Base-by-base conservation (phyloP, 495 filamentous ascomycete genomes). In the Neurospora sp. region DNA sequence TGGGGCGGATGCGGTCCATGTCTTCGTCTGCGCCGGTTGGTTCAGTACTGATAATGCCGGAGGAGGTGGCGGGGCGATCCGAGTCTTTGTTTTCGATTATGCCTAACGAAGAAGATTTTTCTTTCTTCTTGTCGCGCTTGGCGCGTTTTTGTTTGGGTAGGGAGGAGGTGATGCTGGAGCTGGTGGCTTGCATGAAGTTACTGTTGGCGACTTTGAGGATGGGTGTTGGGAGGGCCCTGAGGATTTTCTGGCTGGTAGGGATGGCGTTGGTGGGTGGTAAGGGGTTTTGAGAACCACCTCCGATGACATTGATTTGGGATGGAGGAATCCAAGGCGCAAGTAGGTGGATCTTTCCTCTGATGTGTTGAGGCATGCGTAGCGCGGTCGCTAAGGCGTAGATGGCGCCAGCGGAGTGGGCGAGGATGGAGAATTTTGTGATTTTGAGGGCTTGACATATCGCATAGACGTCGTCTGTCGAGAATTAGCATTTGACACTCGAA, bases 291-390 rank as follows among this genome's bases (percentile, higher is more conserved):
- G 91, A 88, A 38, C 77, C 79, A n/a, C 91, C 86, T 39, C 94
- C 84, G 69, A 96, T 90, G 40, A 89, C 91, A 42, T 90, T 94
- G 85, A 98, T 92, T 77, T 99, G 96, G n/a, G 93, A 97, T 1
- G 96, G 96, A 2, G 96, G 96, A 48, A 99, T 98, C 96, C 96
- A 99, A 0, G 96, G 96, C 3, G 96, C 95, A 14, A 99, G 86
- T 9, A 99, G 89, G 81, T 99, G 96, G 35, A 99, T 95, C 40
- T 93, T 92, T 37, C 96, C 95, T 18, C 95, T 91, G 74, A 99
- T 96, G 79, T 97, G 93, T 76, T 97, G 94, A 18, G 96, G 95
- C 86, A 99, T 96, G 61, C 96, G 91, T 37, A 99, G 86, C 6
- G 96, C 96, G 0, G 96, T 98, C 22, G 96, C 96, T 37, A 99